Evolutionary conservation across 441 rosid species (phyloP), one percentile per base, ranked within the genome.

Genomic region (Codiaeum variegatum): DNA sequence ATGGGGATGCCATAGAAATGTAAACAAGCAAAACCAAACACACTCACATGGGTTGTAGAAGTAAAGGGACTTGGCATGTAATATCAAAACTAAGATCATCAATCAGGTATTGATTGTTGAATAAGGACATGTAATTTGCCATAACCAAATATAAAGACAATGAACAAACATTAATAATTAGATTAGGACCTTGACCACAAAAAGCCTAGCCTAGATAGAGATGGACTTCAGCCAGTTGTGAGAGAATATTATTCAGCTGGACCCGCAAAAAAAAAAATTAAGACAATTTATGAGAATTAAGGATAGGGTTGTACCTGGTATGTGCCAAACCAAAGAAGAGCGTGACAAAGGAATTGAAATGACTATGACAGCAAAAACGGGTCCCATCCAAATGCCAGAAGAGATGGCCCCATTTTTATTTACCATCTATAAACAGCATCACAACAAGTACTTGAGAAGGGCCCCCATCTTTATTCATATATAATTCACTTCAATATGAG

Each of bases 361-460:
- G 88, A 78, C 80, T 66, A 46, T 68, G 82, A 85, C 80, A 76
- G 80, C 85, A 83, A 77, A 67, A 77, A 75, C 74, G 80, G 75
- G 80, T 61, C 79, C 73, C 75, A 78, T 62, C 66, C 32, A 49
- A 75, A 79, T 76, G 84, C 85, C 77, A 77, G 82, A 77, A 51
- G 46, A 49, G 77, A 69, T 66, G 81, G 78, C 78, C 85, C 85
- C 81, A 63, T 77, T 65, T 62, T 51, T 56, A 56, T 76, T 74
- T 60, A 54, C 66, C 75, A 49, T 56, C 72, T 19, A 19, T 28
- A 24, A 47, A 72, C 62, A 60, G 71, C 71, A 70, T 63, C 72
- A 29, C 42, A 80, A 69, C 13, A 68, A 61, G 83, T 78, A 79
- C 87, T 72, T 51, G 62, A 51, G 52, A 70, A 72, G 77, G 82